Base-by-base conservation (phyloP, 805 yeast species). In the Candida yuanshanica region DNA sequence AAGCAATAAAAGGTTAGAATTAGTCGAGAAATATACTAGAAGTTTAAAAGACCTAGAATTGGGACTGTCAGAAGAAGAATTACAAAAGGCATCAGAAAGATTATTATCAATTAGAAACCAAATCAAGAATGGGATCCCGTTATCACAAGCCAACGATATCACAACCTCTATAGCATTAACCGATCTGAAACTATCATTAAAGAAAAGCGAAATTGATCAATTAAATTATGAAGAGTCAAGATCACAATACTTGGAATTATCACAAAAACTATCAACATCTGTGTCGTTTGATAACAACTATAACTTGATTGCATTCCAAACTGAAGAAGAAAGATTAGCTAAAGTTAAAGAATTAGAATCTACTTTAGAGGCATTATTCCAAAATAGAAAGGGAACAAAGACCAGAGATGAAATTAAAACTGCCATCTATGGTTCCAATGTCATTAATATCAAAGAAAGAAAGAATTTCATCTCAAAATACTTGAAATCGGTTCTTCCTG, bases 401-500 rank as follows among this genome's bases (percentile, higher is more conserved):
- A 53, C 56, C 20, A 72, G 67, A 50, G 54, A 60, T 7, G 55
- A 67, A 43, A 68, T 83, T 4, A 46, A 59, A 16, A 56, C 60
- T 7, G 57, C 80, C 39, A 72, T 83, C 33, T 52, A 55, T 25
- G 51, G 58, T n/a, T 58, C 64, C 20, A 46, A 47, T 7, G 47
- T 51, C 26, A 43, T 66, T 36, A 58, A 55, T 37, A 55, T 63
- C 46, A 52, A 60, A 42, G 55, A 62, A 66, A 47, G 42, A 38
- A 72, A 65, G 36, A 62, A 71, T 17, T 38, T 54, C 29, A 33
- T 41, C 25, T 44, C 44, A 46, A 60, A 56, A 46, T 84, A 60
- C 63, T 62, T 81, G 51, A 81, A 82, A 43, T 68, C 74, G 8
- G 74, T 79, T 4, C 55, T 70, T 44, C 82, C 89, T 2, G 76